These are phyloP conservation scores for Gloeopeniophorella convolvens DNA, from an alignment of 768 basidiomycete species.

Conservation along the genomic window DNA sequence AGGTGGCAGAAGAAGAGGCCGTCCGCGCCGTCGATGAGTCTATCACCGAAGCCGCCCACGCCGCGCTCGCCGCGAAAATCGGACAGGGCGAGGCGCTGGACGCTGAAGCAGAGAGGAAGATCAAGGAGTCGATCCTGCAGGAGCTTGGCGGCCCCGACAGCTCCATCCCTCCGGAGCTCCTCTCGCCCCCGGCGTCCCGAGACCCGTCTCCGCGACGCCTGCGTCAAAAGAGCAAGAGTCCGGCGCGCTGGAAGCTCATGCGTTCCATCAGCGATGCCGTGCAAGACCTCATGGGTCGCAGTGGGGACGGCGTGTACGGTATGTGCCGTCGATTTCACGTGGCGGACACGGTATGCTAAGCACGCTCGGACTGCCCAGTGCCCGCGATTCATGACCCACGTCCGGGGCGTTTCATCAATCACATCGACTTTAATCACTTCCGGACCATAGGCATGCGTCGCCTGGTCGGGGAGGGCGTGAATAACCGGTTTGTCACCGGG, in stretches of 20 bases:
- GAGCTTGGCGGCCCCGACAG: slow-evolving; percentile 56
- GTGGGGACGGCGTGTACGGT: slow-evolving; percentile 71
- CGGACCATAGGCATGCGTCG: slow-evolving; percentile 94
- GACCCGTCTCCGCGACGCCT: slow-evolving; percentile 77
- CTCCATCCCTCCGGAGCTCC: slow-evolving; percentile 65
- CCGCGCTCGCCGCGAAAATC: slow-evolving; percentile 43
- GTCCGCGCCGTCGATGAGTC: slow-evolving; percentile 59
- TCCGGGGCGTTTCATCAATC: slow-evolving; percentile 74
- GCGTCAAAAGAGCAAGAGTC: slow-evolving; percentile 71
- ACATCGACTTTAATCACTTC: slow-evolving; percentile 95
- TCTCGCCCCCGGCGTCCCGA: slow-evolving; percentile 75
- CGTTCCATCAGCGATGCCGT: slow-evolving; percentile 74
- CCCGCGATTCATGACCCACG: slow-evolving; percentile 64
- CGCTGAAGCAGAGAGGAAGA: slow-evolving; percentile 38
- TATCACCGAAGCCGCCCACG: slow-evolving; percentile 59
- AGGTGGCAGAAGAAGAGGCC: slow-evolving; percentile 41
- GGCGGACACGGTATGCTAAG: background rate
- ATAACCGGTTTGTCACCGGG: slow-evolving; percentile 88
- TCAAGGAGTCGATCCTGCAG: slow-evolving; percentile 30
- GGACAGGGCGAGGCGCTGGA: slow-evolving; percentile 5
- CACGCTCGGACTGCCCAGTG: slow-evolving; percentile 34
- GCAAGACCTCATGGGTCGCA: slow-evolving; percentile 57
- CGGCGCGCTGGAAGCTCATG: slow-evolving; percentile 78
- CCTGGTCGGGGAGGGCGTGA: slow-evolving; percentile 82
- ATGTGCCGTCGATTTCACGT: slow-evolving; percentile 23